phyloP scores from a whole-genome alignment of 805 yeast species.

The Wickerhamomyces silvicola region DNA sequence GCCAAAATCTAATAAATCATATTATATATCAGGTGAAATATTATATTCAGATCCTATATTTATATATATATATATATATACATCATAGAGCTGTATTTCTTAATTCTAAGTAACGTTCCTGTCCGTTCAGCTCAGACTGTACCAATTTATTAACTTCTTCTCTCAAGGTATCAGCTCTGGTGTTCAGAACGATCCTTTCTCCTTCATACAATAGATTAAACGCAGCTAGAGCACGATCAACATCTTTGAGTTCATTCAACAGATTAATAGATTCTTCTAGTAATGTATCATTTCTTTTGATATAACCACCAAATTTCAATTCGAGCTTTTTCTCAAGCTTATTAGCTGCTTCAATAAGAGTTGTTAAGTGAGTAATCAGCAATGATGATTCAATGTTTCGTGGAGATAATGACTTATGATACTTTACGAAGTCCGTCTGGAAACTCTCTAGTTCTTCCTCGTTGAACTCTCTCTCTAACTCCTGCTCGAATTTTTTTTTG shows the following conservation, averaged over 20 bases:
- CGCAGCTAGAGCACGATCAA: constrained; percentile 16
- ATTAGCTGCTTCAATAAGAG: constrained; percentile 10
- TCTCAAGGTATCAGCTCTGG: constrained; percentile 12
- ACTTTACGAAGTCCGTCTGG: constrained; percentile 5
- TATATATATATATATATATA: too few species aligned
- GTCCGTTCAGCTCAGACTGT: constrained; percentile 17
- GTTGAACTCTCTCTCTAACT: constrained; percentile 8
- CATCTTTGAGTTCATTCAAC: constrained; percentile 13
- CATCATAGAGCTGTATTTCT: not conserved
- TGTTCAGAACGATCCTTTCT: constrained; percentile 8
- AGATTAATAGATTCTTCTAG: constrained; percentile 6
- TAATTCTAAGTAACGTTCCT: constrained; percentile 14
- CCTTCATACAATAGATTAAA: constrained; percentile 14
- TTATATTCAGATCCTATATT: too few species aligned
- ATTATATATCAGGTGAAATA: too few species aligned
- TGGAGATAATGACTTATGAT: constrained; percentile 1
- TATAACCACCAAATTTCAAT: constrained; percentile 7
- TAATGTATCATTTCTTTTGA: constrained; percentile 8
- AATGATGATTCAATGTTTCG: constrained; percentile 1
- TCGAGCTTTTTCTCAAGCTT: constrained; percentile 12
- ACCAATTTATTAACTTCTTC: constrained; percentile 19
- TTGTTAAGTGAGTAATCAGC: constrained; percentile 1
- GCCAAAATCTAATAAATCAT: too few species aligned
- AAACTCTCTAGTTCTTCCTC: constrained; percentile 4
- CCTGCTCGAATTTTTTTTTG: constrained; percentile 2